A percentile compares a stretch with the other conserved stretches of the same genome.
Conservation (phyloP, 176 grass and related monocot species). For the barley (Hordeum vulgare) region MorexV3_pseudomolecules_assembly NC_058523.1:297353991-297354490, state of each 20-base stretch:
- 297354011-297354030: constrained; percentile 56
- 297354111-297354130: constrained; percentile 55
- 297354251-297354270: neutral
- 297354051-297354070: constrained; percentile 65
- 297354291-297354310: neutral
- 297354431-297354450: neutral
- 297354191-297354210: neutral
- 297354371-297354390: neutral
- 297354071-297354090: constrained; percentile 68
- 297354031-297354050: constrained; percentile 50
- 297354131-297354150: neutral
- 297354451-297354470: neutral
- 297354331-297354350: neutral
- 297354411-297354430: neutral
- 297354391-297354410: neutral
- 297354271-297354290: neutral
- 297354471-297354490: neutral
- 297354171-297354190: neutral
- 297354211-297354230: constrained; percentile 85
- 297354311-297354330: neutral
- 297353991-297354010: constrained; percentile 86
- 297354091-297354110: constrained; percentile 78
- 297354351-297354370: neutral
- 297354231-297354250: constrained; percentile 16
- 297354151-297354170: neutral